Percentiles rank a stretch among this genome's conserved stretches.
phyloP scores from a whole-genome alignment of 257 asterid species.

The Penstemon davidsonii region DNA sequence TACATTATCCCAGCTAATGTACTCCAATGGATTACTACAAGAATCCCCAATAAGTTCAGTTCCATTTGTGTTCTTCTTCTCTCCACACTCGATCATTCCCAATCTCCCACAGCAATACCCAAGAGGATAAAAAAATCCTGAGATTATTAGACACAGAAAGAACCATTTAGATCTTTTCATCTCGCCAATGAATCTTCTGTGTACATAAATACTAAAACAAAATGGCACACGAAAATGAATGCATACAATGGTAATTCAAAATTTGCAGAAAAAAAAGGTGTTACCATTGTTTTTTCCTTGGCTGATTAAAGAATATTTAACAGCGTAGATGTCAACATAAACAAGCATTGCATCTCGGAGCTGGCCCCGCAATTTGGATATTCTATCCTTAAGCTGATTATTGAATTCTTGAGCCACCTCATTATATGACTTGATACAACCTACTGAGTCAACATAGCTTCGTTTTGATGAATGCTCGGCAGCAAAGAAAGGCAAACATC shows the following conservation, averaged over 20 bases:
- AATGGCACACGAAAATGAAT: neutral
- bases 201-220: too few relatives aligned
- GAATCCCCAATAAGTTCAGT: slow-evolving; percentile 12
- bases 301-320: slow-evolving; percentile 29
- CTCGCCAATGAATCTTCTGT: too few relatives aligned
- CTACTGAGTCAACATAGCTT: slow-evolving; percentile 20
- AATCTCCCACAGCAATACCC: slow-evolving; percentile 29
- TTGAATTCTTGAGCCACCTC: slow-evolving; percentile 31
- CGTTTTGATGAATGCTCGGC: slow-evolving; percentile 1
- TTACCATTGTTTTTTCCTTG: slow-evolving; percentile 24
- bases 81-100: slow-evolving; percentile 18
- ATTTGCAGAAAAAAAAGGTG: neutral
- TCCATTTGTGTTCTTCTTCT: slow-evolving; percentile 19
- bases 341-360: slow-evolving; percentile 19
- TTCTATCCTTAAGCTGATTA: slow-evolving; percentile 21
- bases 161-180: neutral
- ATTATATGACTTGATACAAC: slow-evolving; percentile 21
- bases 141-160: neutral
- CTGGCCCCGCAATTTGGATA: slow-evolving; percentile 14
- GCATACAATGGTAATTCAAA: neutral
- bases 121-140: slow-evolving; percentile 24
- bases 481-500: slow-evolving; percentile 23
- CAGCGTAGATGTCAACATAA: slow-evolving; percentile 31
- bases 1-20: slow-evolving; percentile 37
- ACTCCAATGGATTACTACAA: slow-evolving; percentile 29